Conservation (phyloP, 768 basidiomycete species). For the Collybiopsis luxurians region DNA sequence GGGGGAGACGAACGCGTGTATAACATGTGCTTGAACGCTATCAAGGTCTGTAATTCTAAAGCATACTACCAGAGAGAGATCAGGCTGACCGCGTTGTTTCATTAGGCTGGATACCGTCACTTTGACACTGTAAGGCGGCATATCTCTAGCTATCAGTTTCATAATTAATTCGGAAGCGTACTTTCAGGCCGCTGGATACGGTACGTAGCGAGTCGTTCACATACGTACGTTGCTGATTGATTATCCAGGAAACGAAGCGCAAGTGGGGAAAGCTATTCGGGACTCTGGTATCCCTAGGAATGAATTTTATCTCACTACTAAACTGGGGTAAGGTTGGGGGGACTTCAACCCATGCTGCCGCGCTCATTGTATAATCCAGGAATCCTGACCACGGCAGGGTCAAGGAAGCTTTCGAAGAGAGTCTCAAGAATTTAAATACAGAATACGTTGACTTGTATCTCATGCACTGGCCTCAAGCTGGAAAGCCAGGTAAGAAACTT, state of each 20-base stretch:
- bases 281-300: conserved; percentile 42
- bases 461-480: conserved; percentile 25
- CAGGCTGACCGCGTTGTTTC: not conserved
- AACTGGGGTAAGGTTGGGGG: conserved; percentile 32
- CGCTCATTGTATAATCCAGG: no score
- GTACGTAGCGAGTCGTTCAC: not conserved
- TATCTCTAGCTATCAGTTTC: not conserved
- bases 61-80: no score
- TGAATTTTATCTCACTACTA: conserved; percentile 50
- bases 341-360: no score
- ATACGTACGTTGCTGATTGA: not conserved
- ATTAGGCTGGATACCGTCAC: conserved; percentile 9
- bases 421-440: not conserved
- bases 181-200: conserved; percentile 6
- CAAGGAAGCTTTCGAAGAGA: conserved; percentile 1
- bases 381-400: not conserved
- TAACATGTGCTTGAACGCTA: conserved; percentile 31
- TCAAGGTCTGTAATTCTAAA: no score
- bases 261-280: conserved; percentile 43
- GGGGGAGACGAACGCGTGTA: conserved; percentile 38
- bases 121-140: conserved; percentile 5
- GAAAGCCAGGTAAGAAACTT: not conserved
- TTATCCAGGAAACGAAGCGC: conserved; percentile 41
- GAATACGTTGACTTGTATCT: conserved; percentile 40
- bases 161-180: not conserved